Base-by-base conservation (phyloP, 805 yeast species). In the Hyphopichia homilentoma region DNA sequence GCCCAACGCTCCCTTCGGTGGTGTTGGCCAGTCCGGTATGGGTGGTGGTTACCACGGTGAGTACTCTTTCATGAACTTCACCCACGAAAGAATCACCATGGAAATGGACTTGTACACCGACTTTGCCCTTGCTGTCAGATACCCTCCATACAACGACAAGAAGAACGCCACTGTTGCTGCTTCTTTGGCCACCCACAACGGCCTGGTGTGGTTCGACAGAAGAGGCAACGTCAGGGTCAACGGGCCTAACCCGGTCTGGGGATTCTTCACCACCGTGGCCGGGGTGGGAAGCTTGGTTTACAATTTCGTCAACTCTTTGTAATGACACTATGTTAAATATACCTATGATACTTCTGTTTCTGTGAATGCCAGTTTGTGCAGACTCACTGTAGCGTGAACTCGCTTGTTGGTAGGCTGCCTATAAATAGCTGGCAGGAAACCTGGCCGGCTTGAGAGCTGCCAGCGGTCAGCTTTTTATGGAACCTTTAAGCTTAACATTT, bases 1-100 rank as follows among this genome's bases (percentile, higher is more conserved):
- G 33, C 37, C 68, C 5, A 68, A 70, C 30, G 75, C 85, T 3
- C 97, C 97, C 16, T 90, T 89, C 59, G 97, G 97, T 21, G 97
- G 97, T 16, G 62, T 89, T 35, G 96, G 97, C 9, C 53, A 53
- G 11, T 85, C 96, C 0, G 97, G 97, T 1, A 21, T 27, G 18
- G 63, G 66, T 36, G 97, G 97, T 7, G 61, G 71, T 21, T 88
- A 87, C 59, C 96, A 88, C 52, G 96, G 96, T 3, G 60, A 58
- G 40, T 68, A 35, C 22, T 50, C 58, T 1, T 67, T 49, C 57
- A 45, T 57, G 20, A 67, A 83, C n/a, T 89, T 89, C 50, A 73
- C 87, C 2, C 95, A 85, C 54, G 75, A 75, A 50, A 73, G 95
- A 47, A 73, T 88, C 0, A 65, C 79, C 2, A 52, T 84, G 43